A percentile compares a stretch with the other conserved stretches of the same genome.
Conservation (phyloP, 345 rosid genomes). For the Balakata baccata region DNA sequence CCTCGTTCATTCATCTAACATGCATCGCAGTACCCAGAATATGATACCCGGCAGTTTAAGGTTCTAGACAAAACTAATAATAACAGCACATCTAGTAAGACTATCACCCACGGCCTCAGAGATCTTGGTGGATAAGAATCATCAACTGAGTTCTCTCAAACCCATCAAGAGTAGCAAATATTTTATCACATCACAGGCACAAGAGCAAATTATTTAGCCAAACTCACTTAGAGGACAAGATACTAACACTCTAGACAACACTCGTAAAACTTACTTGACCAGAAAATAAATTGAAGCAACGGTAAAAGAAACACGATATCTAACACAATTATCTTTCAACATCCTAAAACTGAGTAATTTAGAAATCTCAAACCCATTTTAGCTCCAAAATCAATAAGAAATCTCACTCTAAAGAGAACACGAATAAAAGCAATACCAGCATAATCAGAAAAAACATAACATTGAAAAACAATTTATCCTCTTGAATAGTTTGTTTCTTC, state of each 20-base stretch:
- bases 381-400: neutral
- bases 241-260: no score
- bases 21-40: neutral
- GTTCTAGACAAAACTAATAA: neutral
- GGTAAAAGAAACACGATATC: neutral
- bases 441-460: neutral
- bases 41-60: neutral
- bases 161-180: conserved; percentile 27
- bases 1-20: neutral
- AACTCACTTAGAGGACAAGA: neutral
- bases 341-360: neutral
- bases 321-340: neutral
- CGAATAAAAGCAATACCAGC: neutral
- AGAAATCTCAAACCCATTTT: neutral
- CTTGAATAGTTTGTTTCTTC: neutral
- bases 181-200: conserved; percentile 21
- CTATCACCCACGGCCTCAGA: conserved; percentile 18
- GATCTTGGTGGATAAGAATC: conserved; percentile 16
- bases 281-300: neutral
- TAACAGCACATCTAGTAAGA: neutral
- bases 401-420: neutral
- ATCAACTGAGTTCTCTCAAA: conserved; percentile 10
- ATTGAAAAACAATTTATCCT: neutral
- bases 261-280: neutral
- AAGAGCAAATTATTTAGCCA: neutral